Conservation (phyloP, 169 alveolate genomes). For the Amoebophrya sp. region DNA sequence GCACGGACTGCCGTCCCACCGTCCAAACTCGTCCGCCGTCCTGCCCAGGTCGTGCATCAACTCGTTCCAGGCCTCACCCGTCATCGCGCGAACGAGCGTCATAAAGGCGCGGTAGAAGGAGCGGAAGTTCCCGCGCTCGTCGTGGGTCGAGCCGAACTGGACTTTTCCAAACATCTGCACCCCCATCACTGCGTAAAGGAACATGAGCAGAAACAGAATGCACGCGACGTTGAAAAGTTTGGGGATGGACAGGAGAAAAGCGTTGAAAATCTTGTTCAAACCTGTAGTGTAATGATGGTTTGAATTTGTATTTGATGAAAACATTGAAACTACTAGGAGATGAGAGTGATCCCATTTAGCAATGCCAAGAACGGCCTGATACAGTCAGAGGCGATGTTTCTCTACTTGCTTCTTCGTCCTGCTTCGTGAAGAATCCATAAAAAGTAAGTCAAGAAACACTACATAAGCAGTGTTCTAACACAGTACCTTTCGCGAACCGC, state of each 20-base stretch:
- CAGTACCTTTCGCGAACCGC: constrained; percentile 40
- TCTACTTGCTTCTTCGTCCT: no score
- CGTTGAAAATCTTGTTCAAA: constrained; percentile 40
- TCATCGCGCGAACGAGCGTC: constrained; percentile 36
- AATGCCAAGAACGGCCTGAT: no score
- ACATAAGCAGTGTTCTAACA: no score
- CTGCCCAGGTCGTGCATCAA: constrained; percentile 33
- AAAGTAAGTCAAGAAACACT: no score
- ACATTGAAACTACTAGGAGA: no score
- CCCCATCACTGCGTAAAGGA: constrained; percentile 36
- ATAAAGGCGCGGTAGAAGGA: constrained; percentile 34
- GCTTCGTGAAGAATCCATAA: no score
- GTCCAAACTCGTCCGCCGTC: constrained; percentile 26
- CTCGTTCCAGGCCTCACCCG: constrained; percentile 37
- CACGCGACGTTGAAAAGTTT: constrained; percentile 39
- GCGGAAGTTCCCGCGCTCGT: constrained; percentile 35
- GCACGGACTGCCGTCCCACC: constrained; percentile 41
- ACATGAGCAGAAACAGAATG: constrained; percentile 29
- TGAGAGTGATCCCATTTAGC: no score
- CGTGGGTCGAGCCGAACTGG: constrained; percentile 11
- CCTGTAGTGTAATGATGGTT: no score
- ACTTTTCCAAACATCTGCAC: constrained; percentile 32
- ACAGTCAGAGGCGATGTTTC: no score
- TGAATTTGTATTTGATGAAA: no score
- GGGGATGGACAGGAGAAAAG: constrained; percentile 40